Evolutionary conservation across 257 asterid species (phyloP).

Genomic region (Forsythia viridissima): DNA sequence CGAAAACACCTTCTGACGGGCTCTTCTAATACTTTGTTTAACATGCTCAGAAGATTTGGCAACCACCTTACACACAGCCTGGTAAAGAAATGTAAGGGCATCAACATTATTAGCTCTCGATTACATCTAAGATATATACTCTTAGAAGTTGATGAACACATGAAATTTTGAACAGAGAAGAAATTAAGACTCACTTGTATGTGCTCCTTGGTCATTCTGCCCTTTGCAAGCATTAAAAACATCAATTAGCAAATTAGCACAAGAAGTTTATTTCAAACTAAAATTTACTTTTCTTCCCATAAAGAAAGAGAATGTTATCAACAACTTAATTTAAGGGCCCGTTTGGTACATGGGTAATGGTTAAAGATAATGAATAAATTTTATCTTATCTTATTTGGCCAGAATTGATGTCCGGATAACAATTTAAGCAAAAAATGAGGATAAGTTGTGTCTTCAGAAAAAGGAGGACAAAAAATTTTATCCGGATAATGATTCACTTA

Average conservation of each 20-base stretch:
- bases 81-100: slow-evolving; percentile 24
- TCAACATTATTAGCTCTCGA: slow-evolving; percentile 3
- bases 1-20: slow-evolving; percentile 81
- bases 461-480: too few relatives aligned
- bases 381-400: too few relatives aligned
- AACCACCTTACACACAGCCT: slow-evolving; percentile 94
- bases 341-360: too few relatives aligned
- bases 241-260: slow-evolving; percentile 19
- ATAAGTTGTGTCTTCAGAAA: too few relatives aligned
- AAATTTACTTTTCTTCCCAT: neutral
- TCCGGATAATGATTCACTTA: too few relatives aligned
- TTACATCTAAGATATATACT: slow-evolving; percentile 4
- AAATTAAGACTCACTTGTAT: slow-evolving; percentile 61
- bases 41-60: slow-evolving; percentile 90
- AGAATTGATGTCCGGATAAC: too few relatives aligned
- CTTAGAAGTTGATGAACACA: slow-evolving; percentile 23
- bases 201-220: slow-evolving; percentile 95
- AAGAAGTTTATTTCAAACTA: slow-evolving; percentile 10
- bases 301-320: neutral
- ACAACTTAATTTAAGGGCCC: neutral
- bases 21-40: slow-evolving; percentile 90
- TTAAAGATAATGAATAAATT: too few relatives aligned
- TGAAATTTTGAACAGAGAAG: slow-evolving; percentile 9
- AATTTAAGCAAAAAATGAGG: too few relatives aligned
- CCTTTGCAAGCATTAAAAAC: slow-evolving; percentile 30